Evolutionary conservation across 495 filamentous ascomycete species (phyloP), one percentile per base, ranked within the genome.

Genomic region (Aspergillus taichungensis): DNA sequence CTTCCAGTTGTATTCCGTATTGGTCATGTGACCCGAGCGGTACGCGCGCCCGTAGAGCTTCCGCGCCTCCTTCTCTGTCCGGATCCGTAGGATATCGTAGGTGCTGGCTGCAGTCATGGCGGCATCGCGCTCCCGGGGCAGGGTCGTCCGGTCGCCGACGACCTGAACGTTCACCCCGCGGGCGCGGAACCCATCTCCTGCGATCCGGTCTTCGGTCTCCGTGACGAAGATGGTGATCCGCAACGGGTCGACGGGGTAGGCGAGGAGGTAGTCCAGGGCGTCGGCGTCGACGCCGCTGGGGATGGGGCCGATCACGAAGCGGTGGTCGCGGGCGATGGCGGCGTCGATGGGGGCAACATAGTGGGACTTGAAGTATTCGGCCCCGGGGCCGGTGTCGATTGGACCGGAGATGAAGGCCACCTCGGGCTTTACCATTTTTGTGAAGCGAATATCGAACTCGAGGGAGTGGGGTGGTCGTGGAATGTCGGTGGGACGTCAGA

Each of bases 1-100:
- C 43, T 53, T 57, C 55, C 55, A 61, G 42, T 61, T 63, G 34
- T 52, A 38, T 49, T 64, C 59, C 3, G 62, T 65, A 43, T 65
- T 65, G 2, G 60, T 62, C 6, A 63, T 46, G 42, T 53, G 34
- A 3, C 54, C 55, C 5, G 41, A 42, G 5, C 52, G 39, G 33
- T 41, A 57, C n/a, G 51, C 30, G 1, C 18, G 9, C 3, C 57
- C 60, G 38, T 59, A 63, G 5, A 64, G 59, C 7, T 2, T 46
- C 42, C 30, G 37, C 6, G 50, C 54, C 34, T 64, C 59, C 0
- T 46, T 36, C 12, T 36, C 30, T 6, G 52, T 60, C 18, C 55
- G 44, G 36, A 52, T 49, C 1, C 61, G 50, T 4, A 60, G 36
- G 24, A 61, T 62, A 49, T 62, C 59, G 42, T 62, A 64, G 0